Conservation (phyloP, 768 basidiomycete genomes). For the Naganishia vishniacii region DNA sequence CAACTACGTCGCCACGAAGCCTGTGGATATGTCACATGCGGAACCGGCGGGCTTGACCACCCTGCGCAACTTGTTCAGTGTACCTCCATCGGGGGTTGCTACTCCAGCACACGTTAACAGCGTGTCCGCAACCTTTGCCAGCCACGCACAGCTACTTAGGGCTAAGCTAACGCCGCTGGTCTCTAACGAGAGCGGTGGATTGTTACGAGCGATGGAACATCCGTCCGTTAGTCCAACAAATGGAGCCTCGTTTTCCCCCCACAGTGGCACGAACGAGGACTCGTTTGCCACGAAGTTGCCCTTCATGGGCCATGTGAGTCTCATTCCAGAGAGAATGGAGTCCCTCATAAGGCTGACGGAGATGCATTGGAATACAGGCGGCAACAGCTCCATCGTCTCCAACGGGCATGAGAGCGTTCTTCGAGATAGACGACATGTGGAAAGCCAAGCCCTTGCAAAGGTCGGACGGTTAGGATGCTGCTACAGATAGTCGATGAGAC, state of each 20-base stretch:
- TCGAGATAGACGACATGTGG: not conserved
- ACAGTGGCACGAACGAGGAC: not conserved
- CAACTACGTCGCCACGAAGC: not conserved
- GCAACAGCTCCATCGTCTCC: slow-evolving; percentile 5
- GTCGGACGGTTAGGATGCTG: not conserved
- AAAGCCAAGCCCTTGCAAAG: not conserved
- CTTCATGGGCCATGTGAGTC: slow-evolving; percentile 6
- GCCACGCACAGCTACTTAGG: slow-evolving; percentile 5
- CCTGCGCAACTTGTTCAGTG: not conserved
- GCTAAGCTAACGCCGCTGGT: slow-evolving; percentile 3
- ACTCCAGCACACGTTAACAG: not conserved
- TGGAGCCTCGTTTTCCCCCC: not conserved
- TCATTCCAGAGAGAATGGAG: not conserved
- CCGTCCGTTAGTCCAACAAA: not conserved
- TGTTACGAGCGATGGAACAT: not conserved
- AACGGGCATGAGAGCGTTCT: not conserved
- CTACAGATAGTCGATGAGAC: not conserved
- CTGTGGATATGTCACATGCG: not conserved
- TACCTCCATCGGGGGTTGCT: not conserved
- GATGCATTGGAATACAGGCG: not conserved
- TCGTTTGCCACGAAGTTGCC: not conserved
- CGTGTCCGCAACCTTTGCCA: not conserved
- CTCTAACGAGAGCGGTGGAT: not conserved
- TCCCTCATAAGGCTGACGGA: not conserved
- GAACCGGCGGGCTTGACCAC: not conserved